These are phyloP conservation scores for Trichoderma sp. DNA, from an alignment of 2,329 filamentous ascomycete genomes.

Conservation along the genomic window DNA sequence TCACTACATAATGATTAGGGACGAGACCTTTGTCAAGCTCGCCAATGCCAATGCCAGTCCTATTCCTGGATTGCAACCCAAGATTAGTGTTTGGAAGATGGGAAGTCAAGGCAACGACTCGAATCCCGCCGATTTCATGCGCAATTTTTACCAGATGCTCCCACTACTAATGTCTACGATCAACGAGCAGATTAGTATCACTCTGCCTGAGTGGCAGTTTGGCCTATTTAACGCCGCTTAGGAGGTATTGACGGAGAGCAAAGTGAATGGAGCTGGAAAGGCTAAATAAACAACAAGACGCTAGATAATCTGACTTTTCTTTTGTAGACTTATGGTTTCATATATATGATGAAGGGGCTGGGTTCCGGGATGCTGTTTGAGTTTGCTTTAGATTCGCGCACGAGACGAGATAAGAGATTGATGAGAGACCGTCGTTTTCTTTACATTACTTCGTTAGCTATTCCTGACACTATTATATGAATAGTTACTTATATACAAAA, in stretches of 20 bases:
- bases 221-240: slow-evolving; percentile 42
- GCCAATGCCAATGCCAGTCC: slow-evolving; percentile 75
- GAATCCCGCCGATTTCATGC: slow-evolving; percentile 58
- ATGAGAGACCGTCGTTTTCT: neutral
- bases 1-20: slow-evolving; percentile 85
- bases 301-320: neutral
- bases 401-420: neutral
- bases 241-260: slow-evolving; percentile 30
- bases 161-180: slow-evolving; percentile 82
- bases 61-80: slow-evolving; percentile 74
- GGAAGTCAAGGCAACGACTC: slow-evolving; percentile 40
- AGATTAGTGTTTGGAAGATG: slow-evolving; percentile 90
- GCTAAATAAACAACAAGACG: neutral
- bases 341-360: neutral
- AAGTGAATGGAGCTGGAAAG: slow-evolving; percentile 14
- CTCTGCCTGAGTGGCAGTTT: slow-evolving; percentile 73
- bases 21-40: slow-evolving; percentile 72
- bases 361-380: neutral
- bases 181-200: slow-evolving; percentile 83
- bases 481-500: neutral
- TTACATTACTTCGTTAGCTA: neutral
- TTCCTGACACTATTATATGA: neutral
- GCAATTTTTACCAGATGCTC: slow-evolving; percentile 80
- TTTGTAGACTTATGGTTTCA: neutral
- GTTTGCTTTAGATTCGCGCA: neutral